These are phyloP conservation scores for Viridothelium virens DNA, from an alignment of 495 filamentous ascomycete genomes.

Conservation along the genomic window DNA sequence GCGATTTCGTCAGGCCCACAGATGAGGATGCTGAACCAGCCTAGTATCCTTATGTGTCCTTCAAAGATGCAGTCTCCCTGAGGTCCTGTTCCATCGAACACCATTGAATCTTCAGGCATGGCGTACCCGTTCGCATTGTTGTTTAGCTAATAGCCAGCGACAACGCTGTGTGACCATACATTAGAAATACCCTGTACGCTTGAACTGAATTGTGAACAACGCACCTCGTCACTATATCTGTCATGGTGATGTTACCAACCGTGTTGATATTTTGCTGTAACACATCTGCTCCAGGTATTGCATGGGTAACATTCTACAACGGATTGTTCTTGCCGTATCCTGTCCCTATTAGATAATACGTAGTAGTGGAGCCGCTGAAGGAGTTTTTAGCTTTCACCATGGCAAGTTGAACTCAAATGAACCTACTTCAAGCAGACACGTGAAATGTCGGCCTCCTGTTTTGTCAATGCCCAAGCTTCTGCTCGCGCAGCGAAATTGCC, in stretches of 20 bases:
- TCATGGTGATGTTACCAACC: background rate
- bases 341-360: constrained; percentile 1
- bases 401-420: background rate
- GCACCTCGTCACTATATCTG: background rate
- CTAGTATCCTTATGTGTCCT: background rate
- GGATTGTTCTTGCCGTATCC: background rate
- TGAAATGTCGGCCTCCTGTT: background rate
- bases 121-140: background rate
- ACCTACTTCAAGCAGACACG: background rate
- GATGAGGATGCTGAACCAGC: background rate
- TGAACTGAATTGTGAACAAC: background rate
- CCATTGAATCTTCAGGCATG: background rate
- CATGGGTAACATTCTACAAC: background rate
- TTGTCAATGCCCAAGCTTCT: background rate
- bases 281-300: background rate
- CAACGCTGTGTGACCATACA: background rate
- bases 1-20: background rate
- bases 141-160: background rate
- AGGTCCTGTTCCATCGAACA: background rate
- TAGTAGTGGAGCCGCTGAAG: background rate
- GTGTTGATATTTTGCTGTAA: background rate
- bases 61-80: background rate
- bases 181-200: background rate
- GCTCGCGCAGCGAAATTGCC: too few relatives aligned
- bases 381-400: background rate